A percentile compares a stretch with the other conserved stretches of the same genome.
phyloP scores from a whole-genome alignment of 2,329 filamentous ascomycete species.

The Fusarium sp. region DNA sequence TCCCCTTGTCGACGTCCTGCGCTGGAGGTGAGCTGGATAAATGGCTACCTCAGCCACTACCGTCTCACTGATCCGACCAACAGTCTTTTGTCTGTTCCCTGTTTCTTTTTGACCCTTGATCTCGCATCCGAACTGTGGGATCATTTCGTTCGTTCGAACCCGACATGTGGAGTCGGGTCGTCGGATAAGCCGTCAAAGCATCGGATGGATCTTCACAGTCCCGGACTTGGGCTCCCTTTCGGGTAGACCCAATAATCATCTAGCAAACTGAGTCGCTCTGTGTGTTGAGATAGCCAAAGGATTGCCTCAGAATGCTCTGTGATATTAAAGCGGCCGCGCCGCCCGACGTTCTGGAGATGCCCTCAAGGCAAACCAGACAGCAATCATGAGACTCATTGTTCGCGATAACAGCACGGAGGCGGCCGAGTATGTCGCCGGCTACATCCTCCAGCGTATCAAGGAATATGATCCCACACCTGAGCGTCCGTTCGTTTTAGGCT shows the following conservation, averaged over 20 bases:
- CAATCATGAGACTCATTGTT: not conserved
- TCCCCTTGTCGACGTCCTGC: too few species aligned
- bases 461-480: conserved; percentile 27
- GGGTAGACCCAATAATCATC: not conserved
- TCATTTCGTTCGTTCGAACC: not conserved
- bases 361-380: not conserved
- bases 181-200: not conserved
- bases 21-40: not conserved
- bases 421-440: conserved; percentile 67
- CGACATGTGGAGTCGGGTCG: not conserved
- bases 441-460: conserved; percentile 65
- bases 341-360: not conserved
- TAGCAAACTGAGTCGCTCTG: not conserved
- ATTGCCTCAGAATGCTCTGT: not conserved
- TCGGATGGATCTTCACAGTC: not conserved
- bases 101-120: not conserved
- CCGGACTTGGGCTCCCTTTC: not conserved
- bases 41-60: not conserved
- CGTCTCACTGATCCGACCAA: not conserved
- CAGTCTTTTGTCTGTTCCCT: not conserved
- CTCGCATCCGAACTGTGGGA: not conserved
- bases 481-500: conserved; percentile 33
- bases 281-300: not conserved
- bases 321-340: not conserved
- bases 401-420: not conserved